Evolutionary conservation across 345 rosid genomes (phyloP).

Genomic region (Adansonia digitata): DNA sequence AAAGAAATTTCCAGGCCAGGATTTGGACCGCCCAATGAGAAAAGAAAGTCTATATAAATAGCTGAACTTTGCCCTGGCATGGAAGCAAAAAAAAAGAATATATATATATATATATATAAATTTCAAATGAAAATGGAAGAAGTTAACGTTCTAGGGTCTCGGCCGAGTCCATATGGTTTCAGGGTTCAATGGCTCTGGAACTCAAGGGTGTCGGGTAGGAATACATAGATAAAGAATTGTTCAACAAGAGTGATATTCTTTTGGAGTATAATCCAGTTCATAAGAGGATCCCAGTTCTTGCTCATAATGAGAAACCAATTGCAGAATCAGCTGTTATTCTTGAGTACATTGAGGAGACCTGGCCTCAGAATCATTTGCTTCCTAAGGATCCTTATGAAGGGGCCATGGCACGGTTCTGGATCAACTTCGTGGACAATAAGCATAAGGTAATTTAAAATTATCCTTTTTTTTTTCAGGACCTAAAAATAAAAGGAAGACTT

Average conservation of each 20-base stretch:
- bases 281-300: conserved; percentile 35
- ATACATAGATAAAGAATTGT: conserved; percentile 25
- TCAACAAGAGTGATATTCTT: conserved; percentile 30
- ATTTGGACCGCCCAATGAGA: neutral
- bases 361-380: conserved; percentile 26
- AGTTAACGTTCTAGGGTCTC: conserved; percentile 31
- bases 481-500: no score
- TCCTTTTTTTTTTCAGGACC: no score
- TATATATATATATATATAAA: no score
- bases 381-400: conserved; percentile 24
- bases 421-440: conserved; percentile 14
- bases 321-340: conserved; percentile 28
- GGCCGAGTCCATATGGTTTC: conserved; percentile 32
- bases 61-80: neutral
- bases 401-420: conserved; percentile 31
- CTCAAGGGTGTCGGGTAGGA: conserved; percentile 28
- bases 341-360: conserved; percentile 27
- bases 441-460: conserved; percentile 20
- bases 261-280: conserved; percentile 35
- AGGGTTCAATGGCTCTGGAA: conserved; percentile 33
- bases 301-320: conserved; percentile 28
- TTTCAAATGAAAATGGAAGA: neutral
- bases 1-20: neutral
- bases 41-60: neutral
- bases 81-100: neutral